Evolutionary conservation across 2,329 filamentous ascomycete genomes (phyloP).

Genomic region (Reticulascus tulasneorum): DNA sequence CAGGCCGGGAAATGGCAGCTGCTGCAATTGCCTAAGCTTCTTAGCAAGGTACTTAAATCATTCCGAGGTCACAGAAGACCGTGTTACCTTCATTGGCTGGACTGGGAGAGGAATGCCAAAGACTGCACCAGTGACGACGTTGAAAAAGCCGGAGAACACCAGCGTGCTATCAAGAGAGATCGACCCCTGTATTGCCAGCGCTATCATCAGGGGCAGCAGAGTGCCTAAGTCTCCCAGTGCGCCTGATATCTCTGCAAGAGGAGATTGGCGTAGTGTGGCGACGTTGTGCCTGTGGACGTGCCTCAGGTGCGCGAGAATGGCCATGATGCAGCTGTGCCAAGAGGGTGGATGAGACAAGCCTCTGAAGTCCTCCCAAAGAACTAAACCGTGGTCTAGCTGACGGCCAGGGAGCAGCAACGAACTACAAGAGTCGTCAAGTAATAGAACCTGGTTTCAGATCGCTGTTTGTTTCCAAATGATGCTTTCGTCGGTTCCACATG

Average conservation of each 20-base stretch:
- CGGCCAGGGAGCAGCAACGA: too few species aligned
- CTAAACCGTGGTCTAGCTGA: too few species aligned
- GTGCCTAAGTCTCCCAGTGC: conserved; percentile 86
- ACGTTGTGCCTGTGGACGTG: conserved; percentile 44
- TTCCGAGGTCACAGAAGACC: background rate
- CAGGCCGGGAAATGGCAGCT: conserved; percentile 71
- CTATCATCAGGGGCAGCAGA: conserved; percentile 82
- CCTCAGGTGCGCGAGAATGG: conserved; percentile 10
- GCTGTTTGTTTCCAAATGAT: too few species aligned
- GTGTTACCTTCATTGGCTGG: conserved; percentile 69
- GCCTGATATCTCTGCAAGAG: conserved; percentile 75
- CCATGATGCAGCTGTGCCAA: conserved; percentile 13
- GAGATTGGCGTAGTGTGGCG: conserved; percentile 39
- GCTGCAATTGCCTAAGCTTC: conserved; percentile 71
- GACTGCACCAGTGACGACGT: conserved; percentile 72
- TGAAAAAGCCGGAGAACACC: conserved; percentile 83
- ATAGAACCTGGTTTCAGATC: too few species aligned
- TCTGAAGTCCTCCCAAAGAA: too few species aligned
- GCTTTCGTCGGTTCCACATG: too few species aligned
- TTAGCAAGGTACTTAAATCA: background rate
- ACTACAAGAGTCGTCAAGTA: too few species aligned
- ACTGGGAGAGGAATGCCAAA: conserved; percentile 91
- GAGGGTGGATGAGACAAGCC: too few species aligned
- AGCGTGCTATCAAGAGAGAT: conserved; percentile 81
- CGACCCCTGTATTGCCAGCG: conserved; percentile 71